phyloP scores from a whole-genome alignment of 2,329 filamentous ascomycete genomes.

The Hypoxylon sp. region DNA sequence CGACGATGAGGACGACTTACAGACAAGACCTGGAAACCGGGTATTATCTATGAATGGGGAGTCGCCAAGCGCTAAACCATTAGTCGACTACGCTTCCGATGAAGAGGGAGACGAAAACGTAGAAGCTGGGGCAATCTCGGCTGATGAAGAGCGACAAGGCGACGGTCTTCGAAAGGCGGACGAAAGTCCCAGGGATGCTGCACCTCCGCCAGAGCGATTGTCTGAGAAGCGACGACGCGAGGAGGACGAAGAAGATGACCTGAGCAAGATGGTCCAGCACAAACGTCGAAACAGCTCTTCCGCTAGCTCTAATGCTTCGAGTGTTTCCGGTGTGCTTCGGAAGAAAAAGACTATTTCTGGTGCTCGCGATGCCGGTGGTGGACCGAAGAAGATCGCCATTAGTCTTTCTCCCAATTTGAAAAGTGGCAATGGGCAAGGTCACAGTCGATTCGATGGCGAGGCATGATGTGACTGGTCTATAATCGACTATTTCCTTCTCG shows the following conservation, averaged over 20 bases:
- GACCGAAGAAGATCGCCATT: slow-evolving; percentile 71
- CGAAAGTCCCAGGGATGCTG: slow-evolving; percentile 57
- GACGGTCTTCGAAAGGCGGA: slow-evolving; percentile 55
- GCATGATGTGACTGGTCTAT: slow-evolving; percentile 28
- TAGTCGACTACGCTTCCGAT: slow-evolving; percentile 95
- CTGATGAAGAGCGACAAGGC: slow-evolving; percentile 50
- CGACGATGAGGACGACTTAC: slow-evolving; percentile 83
- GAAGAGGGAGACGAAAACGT: slow-evolving; percentile 82
- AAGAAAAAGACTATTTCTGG: slow-evolving; percentile 65
- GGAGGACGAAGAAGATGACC: slow-evolving; percentile 92
- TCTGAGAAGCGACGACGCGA: slow-evolving; percentile 92
- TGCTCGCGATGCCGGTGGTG: slow-evolving; percentile 58
- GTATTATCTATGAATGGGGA: slow-evolving; percentile 71
- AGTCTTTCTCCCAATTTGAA: slow-evolving; percentile 66
- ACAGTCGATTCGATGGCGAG: slow-evolving; percentile 43
- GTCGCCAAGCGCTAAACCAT: slow-evolving; percentile 74
- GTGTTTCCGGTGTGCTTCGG: slow-evolving; percentile 58
- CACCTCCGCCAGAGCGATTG: slow-evolving; percentile 81
- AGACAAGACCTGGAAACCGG: slow-evolving; percentile 55
- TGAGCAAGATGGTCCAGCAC: slow-evolving; percentile 82
- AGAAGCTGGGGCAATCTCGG: slow-evolving; percentile 61
- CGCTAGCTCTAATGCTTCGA: slow-evolving; percentile 59
- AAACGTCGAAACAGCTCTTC: slow-evolving; percentile 74
- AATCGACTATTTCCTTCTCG: slow-evolving; percentile 27
- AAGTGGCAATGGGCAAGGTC: slow-evolving; percentile 45